Evolutionary conservation across 345 rosid species (phyloP).

Genomic region (Geranium rotundifolium): DNA sequence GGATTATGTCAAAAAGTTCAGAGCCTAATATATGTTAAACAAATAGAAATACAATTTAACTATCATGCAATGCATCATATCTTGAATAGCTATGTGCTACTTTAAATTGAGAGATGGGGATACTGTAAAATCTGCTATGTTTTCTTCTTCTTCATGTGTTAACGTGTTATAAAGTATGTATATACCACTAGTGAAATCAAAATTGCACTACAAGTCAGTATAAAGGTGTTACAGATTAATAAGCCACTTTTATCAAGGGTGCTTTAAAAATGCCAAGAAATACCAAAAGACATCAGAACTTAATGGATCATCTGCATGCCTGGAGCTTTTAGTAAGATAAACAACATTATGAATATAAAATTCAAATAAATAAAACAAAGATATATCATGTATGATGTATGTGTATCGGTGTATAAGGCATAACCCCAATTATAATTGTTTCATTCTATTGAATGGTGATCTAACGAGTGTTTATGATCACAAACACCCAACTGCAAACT

Average conservation of each 20-base stretch:
- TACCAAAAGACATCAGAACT: neutral
- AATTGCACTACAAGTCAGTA: neutral
- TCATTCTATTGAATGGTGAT: neutral
- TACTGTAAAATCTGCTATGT: neutral
- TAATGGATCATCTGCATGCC: neutral
- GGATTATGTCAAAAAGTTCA: neutral
- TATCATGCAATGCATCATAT: neutral
- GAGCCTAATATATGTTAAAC: neutral
- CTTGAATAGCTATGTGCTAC: neutral
- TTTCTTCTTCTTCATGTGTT: too few relatives aligned
- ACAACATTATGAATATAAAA: neutral
- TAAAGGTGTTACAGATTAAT: neutral
- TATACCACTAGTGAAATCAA: neutral
- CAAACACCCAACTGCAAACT: slow-evolving; percentile 1
- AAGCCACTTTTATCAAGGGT: neutral
- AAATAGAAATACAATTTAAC: too few relatives aligned
- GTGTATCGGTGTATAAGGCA: neutral
- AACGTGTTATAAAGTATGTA: neutral
- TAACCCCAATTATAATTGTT: neutral
- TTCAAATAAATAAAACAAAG: neutral
- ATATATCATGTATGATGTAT: neutral
- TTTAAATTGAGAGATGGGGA: neutral
- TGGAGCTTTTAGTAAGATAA: too few relatives aligned
- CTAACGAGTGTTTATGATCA: neutral
- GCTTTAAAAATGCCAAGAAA: neutral